These are phyloP conservation scores for Penicillium coffeae DNA, from an alignment of 495 filamentous ascomycete species.

Conservation along the genomic window DNA sequence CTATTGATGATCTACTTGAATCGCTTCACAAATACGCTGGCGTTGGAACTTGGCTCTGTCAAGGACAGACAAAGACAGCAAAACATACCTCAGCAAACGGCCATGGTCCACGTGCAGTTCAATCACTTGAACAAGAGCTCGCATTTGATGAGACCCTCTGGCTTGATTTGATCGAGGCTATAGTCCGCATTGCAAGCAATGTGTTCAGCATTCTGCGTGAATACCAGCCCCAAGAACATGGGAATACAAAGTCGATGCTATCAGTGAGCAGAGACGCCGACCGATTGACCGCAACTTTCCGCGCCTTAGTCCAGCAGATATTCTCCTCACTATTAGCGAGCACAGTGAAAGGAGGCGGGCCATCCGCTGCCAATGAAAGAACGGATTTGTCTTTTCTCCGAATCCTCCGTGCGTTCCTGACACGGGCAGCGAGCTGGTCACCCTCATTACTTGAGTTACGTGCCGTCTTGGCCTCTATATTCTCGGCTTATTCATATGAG, in stretches of 20 bases:
- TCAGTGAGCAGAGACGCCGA: slow-evolving; percentile 16
- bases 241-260: slow-evolving; percentile 8
- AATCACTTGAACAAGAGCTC: slow-evolving; percentile 57
- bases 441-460: slow-evolving; percentile 85
- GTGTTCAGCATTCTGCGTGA: slow-evolving; percentile 40
- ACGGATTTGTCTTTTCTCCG: slow-evolving; percentile 77
- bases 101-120: slow-evolving; percentile 32
- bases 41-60: slow-evolving; percentile 94
- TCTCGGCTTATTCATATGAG: slow-evolving; percentile 93
- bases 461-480: slow-evolving; percentile 78
- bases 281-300: slow-evolving; percentile 60
- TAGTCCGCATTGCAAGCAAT: slow-evolving; percentile 74
- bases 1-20: slow-evolving; percentile 58
- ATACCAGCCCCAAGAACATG: slow-evolving; percentile 13
- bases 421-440: slow-evolving; percentile 72
- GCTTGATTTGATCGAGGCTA: slow-evolving; percentile 82
- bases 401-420: slow-evolving; percentile 87
- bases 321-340: slow-evolving; percentile 83
- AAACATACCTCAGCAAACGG: slow-evolving; percentile 35
- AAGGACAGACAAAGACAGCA: slow-evolving; percentile 73
- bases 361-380: slow-evolving; percentile 34
- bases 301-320: slow-evolving; percentile 77
- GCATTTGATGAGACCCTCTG: slow-evolving; percentile 78
- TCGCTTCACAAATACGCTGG: slow-evolving; percentile 82
- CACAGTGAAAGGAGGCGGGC: slow-evolving; percentile 43